phyloP scores from a whole-genome alignment of 495 filamentous ascomycete species.

The Penicillium cinerascens region DNA sequence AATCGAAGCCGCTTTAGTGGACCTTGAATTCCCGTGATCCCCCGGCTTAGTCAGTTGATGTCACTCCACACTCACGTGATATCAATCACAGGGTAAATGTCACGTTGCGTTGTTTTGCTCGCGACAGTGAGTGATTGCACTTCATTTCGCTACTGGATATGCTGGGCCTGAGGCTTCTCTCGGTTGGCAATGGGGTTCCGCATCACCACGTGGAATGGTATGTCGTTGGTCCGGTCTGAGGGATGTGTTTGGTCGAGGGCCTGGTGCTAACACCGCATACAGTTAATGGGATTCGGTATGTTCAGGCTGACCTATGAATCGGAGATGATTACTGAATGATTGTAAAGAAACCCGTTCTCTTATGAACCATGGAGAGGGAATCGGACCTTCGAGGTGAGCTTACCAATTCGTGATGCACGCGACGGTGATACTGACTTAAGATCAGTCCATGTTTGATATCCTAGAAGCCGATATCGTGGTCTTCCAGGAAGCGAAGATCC shows the following conservation, averaged over 20 bases:
- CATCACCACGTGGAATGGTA: slow-evolving; percentile 91
- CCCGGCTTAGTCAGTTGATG: slow-evolving; percentile 42
- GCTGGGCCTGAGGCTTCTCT: slow-evolving; percentile 2
- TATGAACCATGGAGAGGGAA: slow-evolving; percentile 93
- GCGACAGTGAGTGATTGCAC: background rate
- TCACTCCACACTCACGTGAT: slow-evolving; percentile 36
- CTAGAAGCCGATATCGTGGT: slow-evolving; percentile 92
- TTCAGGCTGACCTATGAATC: background rate
- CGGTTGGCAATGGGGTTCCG: slow-evolving; percentile 61
- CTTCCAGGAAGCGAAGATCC: slow-evolving; percentile 96
- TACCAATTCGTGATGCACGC: background rate
- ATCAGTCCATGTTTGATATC: slow-evolving; percentile 85
- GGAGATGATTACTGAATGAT: background rate
- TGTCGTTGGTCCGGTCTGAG: slow-evolving; percentile 14
- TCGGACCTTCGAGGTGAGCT: slow-evolving; percentile 71
- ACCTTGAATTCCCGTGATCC: slow-evolving; percentile 38
- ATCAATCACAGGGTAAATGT: background rate
- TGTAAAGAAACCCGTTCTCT: slow-evolving; percentile 78
- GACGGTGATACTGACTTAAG: background rate
- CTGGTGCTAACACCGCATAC: slow-evolving; percentile 6
- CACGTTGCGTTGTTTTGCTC: background rate
- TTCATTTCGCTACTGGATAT: slow-evolving; percentile 12
- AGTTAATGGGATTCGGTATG: slow-evolving; percentile 93
- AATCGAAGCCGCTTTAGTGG: slow-evolving; percentile 38
- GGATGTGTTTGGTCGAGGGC: background rate